Base-by-base conservation (phyloP, 140 eudicot species). In the Cichorium intybus region DNA sequence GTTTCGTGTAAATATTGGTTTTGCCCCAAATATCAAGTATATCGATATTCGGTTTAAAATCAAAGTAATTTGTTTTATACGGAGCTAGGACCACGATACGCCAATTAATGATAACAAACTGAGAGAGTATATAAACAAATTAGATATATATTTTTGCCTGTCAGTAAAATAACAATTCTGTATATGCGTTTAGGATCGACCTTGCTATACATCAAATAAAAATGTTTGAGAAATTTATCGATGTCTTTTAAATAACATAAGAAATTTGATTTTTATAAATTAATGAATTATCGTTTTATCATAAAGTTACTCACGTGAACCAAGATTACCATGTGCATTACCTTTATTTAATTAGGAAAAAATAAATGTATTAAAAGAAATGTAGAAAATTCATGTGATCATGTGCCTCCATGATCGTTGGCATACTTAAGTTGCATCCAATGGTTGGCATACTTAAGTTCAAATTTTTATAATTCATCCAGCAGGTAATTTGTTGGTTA, bases 281-380 rank as follows among this genome's bases (percentile, higher is more conserved):
- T 52, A 31, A 39, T 39, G 16, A 23, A 31, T 31, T 57, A 58
- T 60, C 31, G 24, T 56, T 50, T 35, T 35, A 39, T 66, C 33
- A 8, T 50, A 51, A 74, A 67, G 79, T 59, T 24, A 66, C 65
- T 74, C 79, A 74, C 79, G 69, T 41, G 64, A 22, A 59, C 57
- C 79, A 67, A 74, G 79, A 39, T 58, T 67, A 67, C 24, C 79
- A 74, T 74, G 75, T 74, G 79, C 74, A 49, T 63, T 50, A 50
- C 79, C 50, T 74, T 66, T 24, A 66, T 58, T 48, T 45, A 56
- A 66, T 65, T 24, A 3, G 18, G 43, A 15, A 8, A 56, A 31
- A 7, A 26, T 9, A 64, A 6, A 10, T 20, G 12, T 48, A 34
- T 48, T 64, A 53, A 33, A 49, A 5, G 48, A 35, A 43, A 20